phyloP scores from a whole-genome alignment of 179 eudicot species.

The Gypsophila paniculata region DNA sequence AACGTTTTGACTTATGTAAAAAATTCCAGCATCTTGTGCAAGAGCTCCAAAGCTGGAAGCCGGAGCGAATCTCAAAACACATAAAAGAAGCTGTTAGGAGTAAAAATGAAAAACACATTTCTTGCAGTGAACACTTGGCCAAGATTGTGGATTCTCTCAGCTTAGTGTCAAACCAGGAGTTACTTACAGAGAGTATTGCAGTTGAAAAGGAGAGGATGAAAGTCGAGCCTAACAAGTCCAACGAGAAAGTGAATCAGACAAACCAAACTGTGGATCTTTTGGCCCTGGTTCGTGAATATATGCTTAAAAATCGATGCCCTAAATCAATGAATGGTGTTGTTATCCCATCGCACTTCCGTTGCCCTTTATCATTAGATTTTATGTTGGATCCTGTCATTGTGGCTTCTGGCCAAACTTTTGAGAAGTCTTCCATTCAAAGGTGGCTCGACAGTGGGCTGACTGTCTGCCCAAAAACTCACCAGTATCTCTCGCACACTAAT shows the following conservation, averaged over 20 bases:
- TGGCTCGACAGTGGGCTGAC: constrained; percentile 72
- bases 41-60: constrained; percentile 59
- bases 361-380: constrained; percentile 73
- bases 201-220: constrained; percentile 66
- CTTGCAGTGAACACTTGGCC: constrained; percentile 34
- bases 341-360: constrained; percentile 68
- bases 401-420: constrained; percentile 89
- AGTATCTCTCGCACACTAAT: constrained; percentile 59
- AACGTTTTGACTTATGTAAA: constrained; percentile 24
- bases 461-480: constrained; percentile 67
- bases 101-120: constrained; percentile 37
- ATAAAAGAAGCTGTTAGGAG: constrained; percentile 51
- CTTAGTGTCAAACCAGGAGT: constrained; percentile 51
- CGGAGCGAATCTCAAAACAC: constrained; percentile 44
- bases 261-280: constrained; percentile 44
- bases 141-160: constrained; percentile 50
- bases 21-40: constrained; percentile 57
- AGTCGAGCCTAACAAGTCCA: constrained; percentile 32
- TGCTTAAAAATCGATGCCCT: constrained; percentile 42
- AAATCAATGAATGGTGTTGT: constrained; percentile 43
- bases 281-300: constrained; percentile 46
- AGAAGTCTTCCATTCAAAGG: constrained; percentile 64
- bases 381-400: constrained; percentile 89
- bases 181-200: constrained; percentile 69
- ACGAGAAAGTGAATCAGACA: constrained; percentile 38